phyloP scores from a whole-genome alignment of 352 stramenopile species.

The Globisporangium camurandrum region DNA sequence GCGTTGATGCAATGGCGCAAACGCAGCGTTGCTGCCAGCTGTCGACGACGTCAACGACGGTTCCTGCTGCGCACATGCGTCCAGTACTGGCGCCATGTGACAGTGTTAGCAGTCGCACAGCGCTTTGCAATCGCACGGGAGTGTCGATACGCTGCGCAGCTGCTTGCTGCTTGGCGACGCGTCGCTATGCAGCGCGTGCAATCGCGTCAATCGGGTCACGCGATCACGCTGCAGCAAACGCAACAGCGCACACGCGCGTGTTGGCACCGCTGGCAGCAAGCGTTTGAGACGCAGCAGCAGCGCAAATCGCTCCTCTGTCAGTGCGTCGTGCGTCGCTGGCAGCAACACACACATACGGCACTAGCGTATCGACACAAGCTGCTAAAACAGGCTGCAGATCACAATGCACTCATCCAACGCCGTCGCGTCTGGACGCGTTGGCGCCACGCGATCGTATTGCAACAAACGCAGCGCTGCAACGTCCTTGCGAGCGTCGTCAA shows the following conservation, averaged over 20 bases:
- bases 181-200: constrained; percentile 14
- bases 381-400: constrained; percentile 8
- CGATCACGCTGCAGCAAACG: constrained; percentile 7
- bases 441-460: constrained; percentile 12
- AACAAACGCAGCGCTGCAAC: constrained; percentile 31
- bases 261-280: constrained; percentile 20
- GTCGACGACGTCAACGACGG: constrained; percentile 12
- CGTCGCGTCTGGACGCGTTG: constrained; percentile 13
- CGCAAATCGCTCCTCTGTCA: background rate
- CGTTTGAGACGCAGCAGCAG: background rate
- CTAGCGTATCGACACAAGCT: constrained; percentile 2
- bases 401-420: background rate
- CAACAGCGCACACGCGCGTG: constrained; percentile 2
- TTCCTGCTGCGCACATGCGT: background rate
- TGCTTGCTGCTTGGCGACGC: constrained; percentile 19
- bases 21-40: constrained; percentile 1
- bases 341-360: background rate
- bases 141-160: constrained; percentile 16
- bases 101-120: background rate
- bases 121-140: constrained; percentile 25
- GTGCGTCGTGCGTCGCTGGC: background rate
- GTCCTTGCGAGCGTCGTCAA: constrained; percentile 51
- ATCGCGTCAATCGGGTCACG: constrained; percentile 18
- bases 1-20: constrained; percentile 19
- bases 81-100: background rate